Percentiles rank a stretch among this genome's conserved stretches.
Conservation (phyloP, 1,284 basidiomycete species). For the Boletus mariae region DNA sequence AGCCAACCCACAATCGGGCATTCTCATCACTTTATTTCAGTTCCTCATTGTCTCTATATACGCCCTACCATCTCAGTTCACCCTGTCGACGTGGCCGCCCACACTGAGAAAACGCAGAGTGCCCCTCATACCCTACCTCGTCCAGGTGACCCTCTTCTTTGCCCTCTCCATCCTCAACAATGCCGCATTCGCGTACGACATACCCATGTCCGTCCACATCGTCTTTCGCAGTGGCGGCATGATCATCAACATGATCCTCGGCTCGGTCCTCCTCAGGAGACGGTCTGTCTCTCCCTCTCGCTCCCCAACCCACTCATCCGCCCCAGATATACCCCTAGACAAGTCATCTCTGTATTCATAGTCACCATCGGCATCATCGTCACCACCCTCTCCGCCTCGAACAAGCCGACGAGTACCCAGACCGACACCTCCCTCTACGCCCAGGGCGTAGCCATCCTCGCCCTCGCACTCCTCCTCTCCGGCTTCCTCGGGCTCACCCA, state of each 20-base stretch:
- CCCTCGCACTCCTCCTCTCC: conserved; percentile 74
- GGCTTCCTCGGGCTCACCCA: conserved; percentile 85
- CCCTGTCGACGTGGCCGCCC: conserved; percentile 32
- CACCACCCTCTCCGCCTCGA: conserved; percentile 75
- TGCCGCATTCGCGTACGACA: conserved; percentile 79
- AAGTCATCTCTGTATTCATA: conserved; percentile 71
- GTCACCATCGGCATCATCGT: conserved; percentile 82
- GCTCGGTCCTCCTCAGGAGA: conserved; percentile 58
- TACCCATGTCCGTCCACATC: conserved; percentile 93
- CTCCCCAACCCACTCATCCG: background rate
- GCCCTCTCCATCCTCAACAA: conserved; percentile 86
- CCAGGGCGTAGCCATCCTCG: conserved; percentile 71
- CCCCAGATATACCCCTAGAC: conserved; percentile 61
- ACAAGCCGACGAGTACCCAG: conserved; percentile 22
- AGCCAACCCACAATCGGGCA: conserved; percentile 61
- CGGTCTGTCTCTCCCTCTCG: conserved; percentile 4
- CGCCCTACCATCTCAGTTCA: conserved; percentile 59
- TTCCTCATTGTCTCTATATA: conserved; percentile 73
- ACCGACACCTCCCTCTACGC: conserved; percentile 48
- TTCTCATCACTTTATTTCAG: conserved; percentile 83
- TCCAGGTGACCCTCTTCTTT: conserved; percentile 84
- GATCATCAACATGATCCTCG: conserved; percentile 75
- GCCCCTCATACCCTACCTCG: conserved; percentile 71
- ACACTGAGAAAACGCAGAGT: conserved; percentile 62
- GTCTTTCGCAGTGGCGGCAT: conserved; percentile 92